Percentiles rank a stretch among this genome's conserved stretches.
Conservation (phyloP, 805 yeast species). For the Starmera pachycereana region DNA sequence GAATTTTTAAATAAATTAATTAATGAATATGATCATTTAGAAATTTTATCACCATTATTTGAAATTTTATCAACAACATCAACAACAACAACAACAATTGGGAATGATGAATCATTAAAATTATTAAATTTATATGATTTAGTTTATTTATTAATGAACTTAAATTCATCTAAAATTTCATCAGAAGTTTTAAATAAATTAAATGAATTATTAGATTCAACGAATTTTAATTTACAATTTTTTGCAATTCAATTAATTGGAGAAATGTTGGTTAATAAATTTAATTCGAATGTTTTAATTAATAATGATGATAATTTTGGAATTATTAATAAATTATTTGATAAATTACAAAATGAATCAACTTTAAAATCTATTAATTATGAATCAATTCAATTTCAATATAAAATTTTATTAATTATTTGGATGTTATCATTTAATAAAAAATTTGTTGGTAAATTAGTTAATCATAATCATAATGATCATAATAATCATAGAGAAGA, state of each 20-base stretch:
- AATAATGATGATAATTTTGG: slow-evolving; percentile 35
- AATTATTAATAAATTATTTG: slow-evolving; percentile 25
- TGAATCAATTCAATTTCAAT: slow-evolving; percentile 56
- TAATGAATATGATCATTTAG: slow-evolving; percentile 1
- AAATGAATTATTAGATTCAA: slow-evolving; percentile 18
- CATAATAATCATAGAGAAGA: too few species aligned
- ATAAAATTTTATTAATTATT: slow-evolving; percentile 62
- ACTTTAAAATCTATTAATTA: slow-evolving; percentile 13
- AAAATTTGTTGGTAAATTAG: slow-evolving; percentile 36
- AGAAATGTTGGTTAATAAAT: slow-evolving; percentile 47
- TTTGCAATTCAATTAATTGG: slow-evolving; percentile 57
- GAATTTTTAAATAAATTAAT: slow-evolving; percentile 31
- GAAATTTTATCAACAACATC: slow-evolving; percentile 27
- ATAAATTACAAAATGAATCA: slow-evolving; percentile 31
- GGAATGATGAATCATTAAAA: slow-evolving; percentile 42
- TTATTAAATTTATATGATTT: slow-evolving; percentile 46
- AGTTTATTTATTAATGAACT: slow-evolving; percentile 30
- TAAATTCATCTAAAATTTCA: slow-evolving; percentile 19
- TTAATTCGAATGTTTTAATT: slow-evolving; percentile 43
- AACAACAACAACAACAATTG: slow-evolving; percentile 21
- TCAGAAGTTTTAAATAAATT: slow-evolving; percentile 7
- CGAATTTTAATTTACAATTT: slow-evolving; percentile 43
- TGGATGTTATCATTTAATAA: slow-evolving; percentile 81
- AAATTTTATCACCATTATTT: slow-evolving; percentile 45
- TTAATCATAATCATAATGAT: too few species aligned